Evolutionary conservation across 108 stramenopile species (phyloP), one percentile per base, ranked within the genome.

Genomic region (Stephanodiscus minutulus): DNA sequence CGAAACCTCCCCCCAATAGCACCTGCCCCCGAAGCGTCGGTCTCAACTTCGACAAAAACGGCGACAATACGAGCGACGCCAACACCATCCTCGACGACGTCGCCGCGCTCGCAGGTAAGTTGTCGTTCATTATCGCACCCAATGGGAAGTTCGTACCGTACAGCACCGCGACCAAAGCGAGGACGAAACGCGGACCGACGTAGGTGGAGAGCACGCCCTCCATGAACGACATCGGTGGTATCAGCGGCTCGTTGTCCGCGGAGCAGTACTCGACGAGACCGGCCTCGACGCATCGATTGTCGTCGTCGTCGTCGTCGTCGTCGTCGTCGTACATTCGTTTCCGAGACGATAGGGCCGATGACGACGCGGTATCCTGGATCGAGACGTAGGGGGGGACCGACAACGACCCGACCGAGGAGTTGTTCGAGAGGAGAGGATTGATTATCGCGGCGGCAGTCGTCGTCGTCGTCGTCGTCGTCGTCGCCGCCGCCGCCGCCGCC

Each of bases 61-160:
- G 83, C 9, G 68, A 67, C 4, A 83, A 64, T 31, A 52, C 74
- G 5, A 71, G 21, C 7, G 70, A 74, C 4, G 79, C 79, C 5
- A 83, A 29, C 1, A 83, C 57, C 64, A 83, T 70, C 18, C 83
- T 61, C 28, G 52, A 31, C 5, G 79, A 80, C 3, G 83, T 83
- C 29, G 75, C 77, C 21, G 78, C 77, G 1, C 58, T 54, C 5
- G 83, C 74, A 22, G 83, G 83, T 12, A 83, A 57, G 57, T 55
- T 52, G 37, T 83, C 79, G 43, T 79, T 79, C 83, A 83, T 83
- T 3, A 83, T 52, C 5, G 69, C 64, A 2, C 83, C 83, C 2
- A 83, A 52, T 5, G 83, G 62, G 47, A 83, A 83, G 44, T 83
- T 83, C 17, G 83, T 83, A 3, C 58, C 83, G 59, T 83, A 83